Evolutionary conservation across 2,329 filamentous ascomycete species (phyloP).

Genomic region (Penicillium brevicompactum): DNA sequence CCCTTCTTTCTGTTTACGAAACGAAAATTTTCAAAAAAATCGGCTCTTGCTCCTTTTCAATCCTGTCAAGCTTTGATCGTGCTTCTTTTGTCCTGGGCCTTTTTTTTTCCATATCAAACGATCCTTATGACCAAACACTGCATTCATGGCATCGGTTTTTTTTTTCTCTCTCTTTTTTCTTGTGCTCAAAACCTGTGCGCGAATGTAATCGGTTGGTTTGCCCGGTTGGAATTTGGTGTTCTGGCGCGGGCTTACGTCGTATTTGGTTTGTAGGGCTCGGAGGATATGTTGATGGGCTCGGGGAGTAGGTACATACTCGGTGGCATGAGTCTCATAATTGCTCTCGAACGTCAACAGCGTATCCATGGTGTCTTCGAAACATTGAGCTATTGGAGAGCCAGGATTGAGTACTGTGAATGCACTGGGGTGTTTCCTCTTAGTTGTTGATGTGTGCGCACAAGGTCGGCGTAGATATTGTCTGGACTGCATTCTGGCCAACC

Average conservation of each 20-base stretch:
- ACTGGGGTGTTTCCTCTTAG: no score
- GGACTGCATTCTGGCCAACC: no score
- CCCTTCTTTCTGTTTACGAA: background rate
- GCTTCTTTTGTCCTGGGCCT: conserved; percentile 29
- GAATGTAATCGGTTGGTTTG: background rate
- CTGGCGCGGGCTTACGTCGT: no score
- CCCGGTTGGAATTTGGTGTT: background rate
- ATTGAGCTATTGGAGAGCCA: no score
- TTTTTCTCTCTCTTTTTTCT: conserved; percentile 18
- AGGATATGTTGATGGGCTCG: background rate
- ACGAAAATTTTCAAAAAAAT: conserved; percentile 14
- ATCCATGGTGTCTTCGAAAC: no score
- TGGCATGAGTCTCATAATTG: no score
- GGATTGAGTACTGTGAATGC: no score
- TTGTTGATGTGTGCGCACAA: no score
- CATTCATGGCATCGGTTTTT: conserved; percentile 42
- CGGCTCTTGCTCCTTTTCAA: conserved; percentile 11
- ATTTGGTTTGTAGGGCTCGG: background rate
- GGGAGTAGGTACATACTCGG: no score
- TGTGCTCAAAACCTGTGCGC: background rate
- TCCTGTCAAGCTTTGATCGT: conserved; percentile 13
- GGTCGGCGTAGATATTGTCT: no score
- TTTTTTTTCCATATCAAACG: conserved; percentile 36
- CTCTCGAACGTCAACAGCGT: no score
- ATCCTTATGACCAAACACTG: conserved; percentile 42